phyloP scores from a whole-genome alignment of 1,284 basidiomycete species.

The Entoloma clypeatum region DNA sequence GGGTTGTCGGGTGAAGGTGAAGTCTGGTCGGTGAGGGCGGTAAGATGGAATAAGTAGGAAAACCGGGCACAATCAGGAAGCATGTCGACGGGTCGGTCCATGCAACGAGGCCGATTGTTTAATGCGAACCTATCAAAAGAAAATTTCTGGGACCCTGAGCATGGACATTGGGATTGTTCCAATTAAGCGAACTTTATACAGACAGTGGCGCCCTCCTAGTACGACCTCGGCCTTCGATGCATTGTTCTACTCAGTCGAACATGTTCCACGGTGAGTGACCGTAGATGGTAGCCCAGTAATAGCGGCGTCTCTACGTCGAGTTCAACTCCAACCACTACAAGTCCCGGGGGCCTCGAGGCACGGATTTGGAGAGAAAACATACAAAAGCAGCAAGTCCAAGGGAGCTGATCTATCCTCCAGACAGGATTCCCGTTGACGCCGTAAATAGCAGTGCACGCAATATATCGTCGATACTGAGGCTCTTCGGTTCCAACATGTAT shows the following conservation, averaged over 20 bases:
- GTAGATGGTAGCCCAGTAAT: no score
- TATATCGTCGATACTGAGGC: no score
- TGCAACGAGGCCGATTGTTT: constrained; percentile 18
- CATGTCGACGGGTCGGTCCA: constrained; percentile 11
- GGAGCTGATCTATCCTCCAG: constrained; percentile 1
- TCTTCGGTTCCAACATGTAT: background rate
- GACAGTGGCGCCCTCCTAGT: no score
- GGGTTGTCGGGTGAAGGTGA: constrained; percentile 10
- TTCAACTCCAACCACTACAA: no score
- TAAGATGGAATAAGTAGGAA: constrained; percentile 16
- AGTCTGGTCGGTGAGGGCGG: constrained; percentile 3
- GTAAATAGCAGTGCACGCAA: no score
- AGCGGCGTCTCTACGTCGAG: constrained; percentile 12
- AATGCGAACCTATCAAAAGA: constrained; percentile 21
- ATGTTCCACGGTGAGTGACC: no score
- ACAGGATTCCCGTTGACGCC: constrained; percentile 1
- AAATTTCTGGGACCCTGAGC: constrained; percentile 19
- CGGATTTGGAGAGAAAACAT: constrained; percentile 1
- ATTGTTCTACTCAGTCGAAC: constrained; percentile 10
- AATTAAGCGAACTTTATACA: constrained; percentile 16
- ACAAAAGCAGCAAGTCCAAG: constrained; percentile 18
- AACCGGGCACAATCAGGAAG: constrained; percentile 13
- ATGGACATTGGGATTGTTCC: constrained; percentile 18
- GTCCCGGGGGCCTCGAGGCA: constrained; percentile 14
- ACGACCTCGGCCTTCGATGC: background rate